A percentile compares a stretch with the other conserved stretches of the same genome.
These are phyloP conservation scores for Beauveria scarabaeidicola DNA, from an alignment of 2,329 filamentous ascomycete genomes.

Conservation along the genomic window DNA sequence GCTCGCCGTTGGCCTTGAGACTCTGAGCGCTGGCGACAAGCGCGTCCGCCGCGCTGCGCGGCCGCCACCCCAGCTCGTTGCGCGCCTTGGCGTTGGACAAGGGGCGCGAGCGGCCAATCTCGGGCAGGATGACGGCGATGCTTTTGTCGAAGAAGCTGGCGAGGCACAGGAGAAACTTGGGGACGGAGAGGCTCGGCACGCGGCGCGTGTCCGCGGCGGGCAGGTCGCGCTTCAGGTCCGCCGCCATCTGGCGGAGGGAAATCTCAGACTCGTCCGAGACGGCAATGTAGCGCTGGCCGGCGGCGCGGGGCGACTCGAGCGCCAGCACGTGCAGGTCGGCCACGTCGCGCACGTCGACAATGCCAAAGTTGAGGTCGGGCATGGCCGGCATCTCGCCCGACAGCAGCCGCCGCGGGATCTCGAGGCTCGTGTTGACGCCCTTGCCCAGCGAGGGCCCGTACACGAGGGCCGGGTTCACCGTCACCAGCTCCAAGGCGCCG, in stretches of 20 bases:
- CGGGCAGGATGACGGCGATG: neutral
- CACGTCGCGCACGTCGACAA: conserved; percentile 18
- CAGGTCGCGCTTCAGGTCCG: neutral
- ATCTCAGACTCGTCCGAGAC: conserved; percentile 4
- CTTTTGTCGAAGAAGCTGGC: neutral
- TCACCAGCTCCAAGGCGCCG: neutral
- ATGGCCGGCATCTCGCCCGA: conserved; percentile 18
- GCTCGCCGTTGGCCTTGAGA: neutral
- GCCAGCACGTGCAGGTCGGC: conserved; percentile 12
- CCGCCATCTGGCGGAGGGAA: neutral
- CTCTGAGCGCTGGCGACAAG: conserved; percentile 7
- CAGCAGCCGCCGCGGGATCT: conserved; percentile 19
- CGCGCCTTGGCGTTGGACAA: conserved; percentile 1
- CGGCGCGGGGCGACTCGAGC: conserved; percentile 3
- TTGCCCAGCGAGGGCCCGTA: conserved; percentile 13
- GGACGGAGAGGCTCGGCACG: neutral
- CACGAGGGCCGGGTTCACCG: conserved; percentile 13
- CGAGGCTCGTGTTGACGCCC: conserved; percentile 11
- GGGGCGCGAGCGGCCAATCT: conserved; percentile 1
- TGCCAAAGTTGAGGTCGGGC: conserved; percentile 18
- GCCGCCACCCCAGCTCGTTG: conserved; percentile 4
- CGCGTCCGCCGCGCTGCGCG: conserved; percentile 4
- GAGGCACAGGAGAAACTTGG: neutral
- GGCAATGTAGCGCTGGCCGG: conserved; percentile 10
- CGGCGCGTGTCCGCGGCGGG: neutral